These are phyloP conservation scores for Panaeolus papilionaceus DNA, from an alignment of 768 basidiomycete genomes.

Conservation along the genomic window DNA sequence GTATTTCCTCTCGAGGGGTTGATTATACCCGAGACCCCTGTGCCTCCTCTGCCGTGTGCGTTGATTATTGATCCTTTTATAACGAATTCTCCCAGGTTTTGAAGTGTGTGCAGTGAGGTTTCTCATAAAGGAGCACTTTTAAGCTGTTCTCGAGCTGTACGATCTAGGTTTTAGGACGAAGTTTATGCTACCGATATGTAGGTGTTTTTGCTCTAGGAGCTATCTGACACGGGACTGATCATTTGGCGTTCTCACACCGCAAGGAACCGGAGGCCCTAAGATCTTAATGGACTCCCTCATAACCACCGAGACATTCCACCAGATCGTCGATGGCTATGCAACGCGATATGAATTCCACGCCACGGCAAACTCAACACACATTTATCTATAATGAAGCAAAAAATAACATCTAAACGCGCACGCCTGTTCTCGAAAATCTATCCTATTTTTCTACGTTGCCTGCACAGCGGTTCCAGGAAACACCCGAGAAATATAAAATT, in stretches of 20 bases:
- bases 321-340: conserved; percentile 15
- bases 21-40: conserved; percentile 6
- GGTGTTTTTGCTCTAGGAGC: neutral
- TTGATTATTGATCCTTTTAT: neutral
- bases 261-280: conserved; percentile 7
- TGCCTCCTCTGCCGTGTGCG: neutral
- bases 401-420: conserved; percentile 12
- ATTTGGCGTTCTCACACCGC: neutral
- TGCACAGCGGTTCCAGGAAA: conserved; percentile 1
- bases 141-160: neutral
- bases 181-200: neutral
- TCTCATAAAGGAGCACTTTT: neutral
- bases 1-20: conserved; percentile 11
- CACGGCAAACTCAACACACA: conserved; percentile 7
- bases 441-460: conserved; percentile 10
- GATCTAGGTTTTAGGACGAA: neutral
- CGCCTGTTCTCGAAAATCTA: conserved; percentile 13
- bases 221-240: neutral
- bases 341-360: conserved; percentile 9
- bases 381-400: neutral
- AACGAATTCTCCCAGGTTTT: neutral
- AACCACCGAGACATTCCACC: conserved; percentile 8
- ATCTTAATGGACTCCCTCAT: conserved; percentile 14
- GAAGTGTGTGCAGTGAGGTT: neutral
- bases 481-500: conserved; percentile 11